Evolutionary conservation across 768 basidiomycete genomes (phyloP), one percentile per base, ranked within the genome.

Genomic region (Leucogyrophana mollusca): DNA sequence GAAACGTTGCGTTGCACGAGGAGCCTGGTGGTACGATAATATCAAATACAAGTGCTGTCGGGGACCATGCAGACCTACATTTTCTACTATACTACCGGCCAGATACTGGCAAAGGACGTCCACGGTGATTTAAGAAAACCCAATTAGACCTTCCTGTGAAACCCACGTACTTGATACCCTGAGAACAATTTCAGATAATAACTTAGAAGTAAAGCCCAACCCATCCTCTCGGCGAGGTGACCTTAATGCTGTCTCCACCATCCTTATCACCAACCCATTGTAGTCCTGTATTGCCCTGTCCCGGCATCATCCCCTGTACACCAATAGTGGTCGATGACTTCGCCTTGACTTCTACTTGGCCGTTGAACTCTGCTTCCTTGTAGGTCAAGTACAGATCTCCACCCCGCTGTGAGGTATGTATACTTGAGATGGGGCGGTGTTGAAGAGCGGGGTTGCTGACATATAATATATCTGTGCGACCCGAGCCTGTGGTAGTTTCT

Each of bases 331-430:
- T 49, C 46, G 42, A 62, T 45, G 74, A 76, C 38, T 63, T 71
- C 20, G 78, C 70, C 4, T 65, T 51, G 24, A 83, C 47, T 23
- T 72, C 60, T 38, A 81, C 60, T 34, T 66, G 69, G 5, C 81
- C 82, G 52, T 61, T 72, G 62, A 74, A 79, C 37, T 71, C 67
- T 10, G 80, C 69, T 23, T 78, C 63, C 46, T 66, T 66, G 60
- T 83, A 83, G 3, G 71, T 79, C 39, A 85, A 61, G 61, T 80
- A 77, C 58, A 82, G 58, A 43, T 82, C 77, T 5, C 71, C 80
- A 49, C 74, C 77, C 52, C 65, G 63, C 13, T 76, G 67, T 4
- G 78, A 77, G 39, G 68, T 61, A 54, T 83, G 82, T 16, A 54
- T 58, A 50, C 64, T 74, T 34, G 65, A 56, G 52, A 84, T 79